Evolutionary conservation across 441 rosid genomes (phyloP).

Genomic region (Pelargonium australe): DNA sequence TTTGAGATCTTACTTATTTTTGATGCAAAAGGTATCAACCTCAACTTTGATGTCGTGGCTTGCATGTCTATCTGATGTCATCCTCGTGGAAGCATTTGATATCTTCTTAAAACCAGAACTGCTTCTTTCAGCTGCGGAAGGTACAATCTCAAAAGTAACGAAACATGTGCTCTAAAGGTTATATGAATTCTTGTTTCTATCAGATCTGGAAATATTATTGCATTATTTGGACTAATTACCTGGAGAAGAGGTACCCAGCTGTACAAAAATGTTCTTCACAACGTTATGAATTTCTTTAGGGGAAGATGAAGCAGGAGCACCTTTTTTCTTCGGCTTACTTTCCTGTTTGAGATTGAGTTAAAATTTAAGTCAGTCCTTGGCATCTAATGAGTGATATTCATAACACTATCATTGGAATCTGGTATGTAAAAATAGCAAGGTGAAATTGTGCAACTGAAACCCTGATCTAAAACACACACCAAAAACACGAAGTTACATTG

Average conservation of each 20-base stretch:
- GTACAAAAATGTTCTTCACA: background rate
- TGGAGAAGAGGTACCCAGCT: constrained; percentile 13
- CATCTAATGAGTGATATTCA: too few relatives aligned
- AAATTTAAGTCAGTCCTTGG: background rate
- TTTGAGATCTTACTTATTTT: too few relatives aligned
- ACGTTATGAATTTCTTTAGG: constrained; percentile 15
- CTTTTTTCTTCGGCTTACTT: constrained; percentile 17
- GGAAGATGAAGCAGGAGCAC: constrained; percentile 8
- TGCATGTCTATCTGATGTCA: constrained; percentile 17
- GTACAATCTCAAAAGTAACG: constrained; percentile 21
- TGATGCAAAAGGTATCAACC: constrained; percentile 11
- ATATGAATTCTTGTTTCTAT: background rate
- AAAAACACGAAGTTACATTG: background rate
- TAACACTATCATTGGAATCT: background rate
- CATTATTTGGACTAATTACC: constrained; percentile 8
- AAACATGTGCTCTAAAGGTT: constrained; percentile 19
- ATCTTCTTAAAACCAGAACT: constrained; percentile 16
- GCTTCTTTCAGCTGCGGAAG: constrained; percentile 20
- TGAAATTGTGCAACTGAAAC: background rate
- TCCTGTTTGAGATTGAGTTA: constrained; percentile 14
- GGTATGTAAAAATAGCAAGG: background rate
- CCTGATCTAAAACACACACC: background rate
- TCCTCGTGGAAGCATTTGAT: constrained; percentile 20
- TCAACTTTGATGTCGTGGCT: constrained; percentile 24
- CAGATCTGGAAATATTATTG: constrained; percentile 1